Evolutionary conservation across 768 basidiomycete species (phyloP), one percentile per base, ranked within the genome.

Genomic region (Gymnopilus junonius): DNA sequence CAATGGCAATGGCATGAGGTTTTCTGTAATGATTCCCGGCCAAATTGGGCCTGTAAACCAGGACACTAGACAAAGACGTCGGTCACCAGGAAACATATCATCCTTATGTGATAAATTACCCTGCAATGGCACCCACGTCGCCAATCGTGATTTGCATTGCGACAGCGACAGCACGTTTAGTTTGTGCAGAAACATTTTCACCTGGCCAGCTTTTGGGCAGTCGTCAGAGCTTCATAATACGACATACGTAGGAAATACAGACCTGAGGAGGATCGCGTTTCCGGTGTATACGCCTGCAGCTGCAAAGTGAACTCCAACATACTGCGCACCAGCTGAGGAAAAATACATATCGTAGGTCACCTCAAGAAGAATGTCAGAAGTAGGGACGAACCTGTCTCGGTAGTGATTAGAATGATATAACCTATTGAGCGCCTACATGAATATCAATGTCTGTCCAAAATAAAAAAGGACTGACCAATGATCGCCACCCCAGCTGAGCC

Each of bases 121-220:
- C 87, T 48, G 82, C 80, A 42, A 87, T 83, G 17, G 87, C 86
- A 2, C 86, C 88, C 35, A 85, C 75, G 64, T 89, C 85, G 12
- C 86, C 86, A 11, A 89, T 81, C 8, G 83, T 84, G 51, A 90
- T 88, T 68, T 89, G 88, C 80, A 86, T 82, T 1, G 85, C 88
- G 3, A 87, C 80, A 1, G 84, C 85, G 2, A 87, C 79, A 0
- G 88, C 87, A 12, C 88, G 82, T 70, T 89, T 88, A 3, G 87
- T 89, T 66, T 89, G 87, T 11, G 83, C 85, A 12, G 86, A 86
- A n/a, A 90, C 86, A 64, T 89, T 89, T 72, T 89, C 87, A 17
- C 83, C 79, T 0, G 87, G 85, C 85, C 88, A 88, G 58, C 82
- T 81, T 40, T 34, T 3, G 8, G 20, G 48, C 11, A 17, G 35